A percentile compares a stretch with the other conserved stretches of the same genome.
phyloP scores from a whole-genome alignment of 768 basidiomycete genomes.

The Termitomyces sp. region DNA sequence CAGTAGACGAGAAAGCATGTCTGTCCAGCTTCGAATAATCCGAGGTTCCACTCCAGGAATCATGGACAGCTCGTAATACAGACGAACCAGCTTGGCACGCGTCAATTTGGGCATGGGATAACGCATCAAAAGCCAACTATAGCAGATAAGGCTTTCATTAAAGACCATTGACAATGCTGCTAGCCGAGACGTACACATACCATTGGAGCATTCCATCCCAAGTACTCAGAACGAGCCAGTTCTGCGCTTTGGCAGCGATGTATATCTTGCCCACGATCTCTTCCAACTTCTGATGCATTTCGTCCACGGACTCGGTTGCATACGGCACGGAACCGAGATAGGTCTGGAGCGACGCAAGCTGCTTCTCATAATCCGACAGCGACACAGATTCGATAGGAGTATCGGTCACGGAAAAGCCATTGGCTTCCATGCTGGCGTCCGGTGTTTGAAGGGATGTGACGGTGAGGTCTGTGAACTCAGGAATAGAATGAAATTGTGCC shows the following conservation, averaged over 20 bases:
- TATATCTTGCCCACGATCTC: constrained; percentile 64
- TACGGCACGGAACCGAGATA: constrained; percentile 73
- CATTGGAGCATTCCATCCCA: constrained; percentile 84
- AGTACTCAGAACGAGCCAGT: constrained; percentile 68
- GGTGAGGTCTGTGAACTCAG: constrained; percentile 1
- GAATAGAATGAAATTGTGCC: not conserved
- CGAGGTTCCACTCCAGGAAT: constrained; percentile 74
- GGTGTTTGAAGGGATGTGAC: constrained; percentile 1
- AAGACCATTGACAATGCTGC: too few species aligned
- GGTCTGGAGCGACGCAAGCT: constrained; percentile 55
- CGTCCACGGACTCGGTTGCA: constrained; percentile 62
- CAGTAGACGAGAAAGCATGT: constrained; percentile 71
- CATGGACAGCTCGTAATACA: constrained; percentile 79
- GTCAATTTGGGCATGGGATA: constrained; percentile 71
- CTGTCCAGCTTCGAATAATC: constrained; percentile 70
- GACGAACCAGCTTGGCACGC: constrained; percentile 65
- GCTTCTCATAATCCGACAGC: constrained; percentile 47
- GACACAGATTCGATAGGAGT: constrained; percentile 33
- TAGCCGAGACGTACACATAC: constrained; percentile 42
- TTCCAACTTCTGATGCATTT: constrained; percentile 70
- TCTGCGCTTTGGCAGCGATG: constrained; percentile 69
- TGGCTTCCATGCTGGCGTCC: constrained; percentile 49
- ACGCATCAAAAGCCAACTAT: constrained; percentile 77
- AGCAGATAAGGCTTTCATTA: not conserved
- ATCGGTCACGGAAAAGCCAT: constrained; percentile 45